phyloP scores from a whole-genome alignment of 768 basidiomycete genomes.

The Grammothele lineata region DNA sequence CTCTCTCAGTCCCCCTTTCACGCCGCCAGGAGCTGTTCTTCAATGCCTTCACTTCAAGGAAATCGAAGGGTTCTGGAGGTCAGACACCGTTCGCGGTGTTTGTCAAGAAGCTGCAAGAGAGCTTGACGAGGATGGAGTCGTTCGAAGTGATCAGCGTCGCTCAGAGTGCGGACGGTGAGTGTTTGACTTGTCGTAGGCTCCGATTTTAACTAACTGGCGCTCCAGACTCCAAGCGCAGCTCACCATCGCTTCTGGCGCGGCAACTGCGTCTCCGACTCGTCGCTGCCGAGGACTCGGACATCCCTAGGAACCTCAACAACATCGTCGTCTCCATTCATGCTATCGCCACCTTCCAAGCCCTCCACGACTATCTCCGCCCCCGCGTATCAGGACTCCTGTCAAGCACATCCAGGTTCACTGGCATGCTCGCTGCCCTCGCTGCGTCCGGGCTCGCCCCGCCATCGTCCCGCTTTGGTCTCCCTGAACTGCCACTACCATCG shows the following conservation, averaged over 20 bases:
- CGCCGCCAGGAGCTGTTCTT: conserved; percentile 76
- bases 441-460: conserved; percentile 66
- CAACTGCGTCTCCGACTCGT: conserved; percentile 86
- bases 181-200: neutral
- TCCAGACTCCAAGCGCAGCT: conserved; percentile 86
- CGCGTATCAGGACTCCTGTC: conserved; percentile 72
- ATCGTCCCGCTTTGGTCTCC: conserved; percentile 27
- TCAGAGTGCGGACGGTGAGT: conserved; percentile 74
- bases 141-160: conserved; percentile 93
- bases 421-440: conserved; percentile 88
- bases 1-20: conserved; percentile 49
- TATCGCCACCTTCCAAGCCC: conserved; percentile 95
- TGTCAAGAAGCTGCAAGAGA: conserved; percentile 95
- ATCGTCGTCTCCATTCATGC: conserved; percentile 98
- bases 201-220: neutral
- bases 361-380: conserved; percentile 94
- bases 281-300: conserved; percentile 85
- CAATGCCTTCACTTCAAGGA: conserved; percentile 65
- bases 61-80: conserved; percentile 38
- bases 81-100: conserved; percentile 70
- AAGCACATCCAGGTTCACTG: conserved; percentile 63
- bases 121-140: conserved; percentile 89
- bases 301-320: conserved; percentile 82
- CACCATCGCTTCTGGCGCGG: conserved; percentile 86
- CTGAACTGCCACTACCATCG: neutral